Evolutionary conservation across 345 rosid genomes (phyloP), one percentile per base, ranked within the genome.

Genomic region (Dimocarpus longan): DNA sequence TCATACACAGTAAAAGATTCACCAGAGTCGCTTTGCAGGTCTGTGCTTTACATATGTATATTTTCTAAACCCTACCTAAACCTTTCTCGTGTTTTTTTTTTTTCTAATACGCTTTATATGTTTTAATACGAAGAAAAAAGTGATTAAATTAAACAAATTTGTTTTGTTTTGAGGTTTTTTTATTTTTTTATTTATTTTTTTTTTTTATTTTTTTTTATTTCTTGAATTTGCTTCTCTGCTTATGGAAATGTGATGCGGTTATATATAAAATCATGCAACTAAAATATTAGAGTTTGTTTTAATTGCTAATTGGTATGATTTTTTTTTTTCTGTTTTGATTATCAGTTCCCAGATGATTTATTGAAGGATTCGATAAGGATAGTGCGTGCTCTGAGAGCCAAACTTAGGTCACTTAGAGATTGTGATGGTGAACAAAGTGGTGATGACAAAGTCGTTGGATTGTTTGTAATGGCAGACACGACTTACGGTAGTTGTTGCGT

Each of bases 391-490:
- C 84, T 94, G 16, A 84, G 81, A 76, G 39, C 68, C 57, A 82
- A 85, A 62, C 86, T 89, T 56, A 71, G 52, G 56, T 79, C 81
- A 62, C 83, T 88, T 44, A 85, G 64, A 64, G 88, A 86, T 60
- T 57, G 77, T 62, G 78, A 65, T 11, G 21, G 19, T 15, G 83
- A 76, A 21, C 75, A 22, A 66, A 59, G 50, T 77, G 89, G 79
- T 9, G 86, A 80, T 70, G 85, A 71, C n/a, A 80, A 80, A 68
- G 87, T 86, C 74, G 86, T 92, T 65, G 71, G 93, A 48, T 80
- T 95, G 82, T 92, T 87, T 80, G 86, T 95, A 8, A 93, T 95
- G 96, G 99, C 99, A 0, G 99, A 95, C 79, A 89, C 98, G 60
- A 87, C 97, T 10, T 95, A 85, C 28, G 99, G 99, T 18, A 93